A percentile compares a stretch with the other conserved stretches of the same genome.
phyloP scores from a whole-genome alignment of 208 protist species.

The Trichomonas gallinae region DNA sequence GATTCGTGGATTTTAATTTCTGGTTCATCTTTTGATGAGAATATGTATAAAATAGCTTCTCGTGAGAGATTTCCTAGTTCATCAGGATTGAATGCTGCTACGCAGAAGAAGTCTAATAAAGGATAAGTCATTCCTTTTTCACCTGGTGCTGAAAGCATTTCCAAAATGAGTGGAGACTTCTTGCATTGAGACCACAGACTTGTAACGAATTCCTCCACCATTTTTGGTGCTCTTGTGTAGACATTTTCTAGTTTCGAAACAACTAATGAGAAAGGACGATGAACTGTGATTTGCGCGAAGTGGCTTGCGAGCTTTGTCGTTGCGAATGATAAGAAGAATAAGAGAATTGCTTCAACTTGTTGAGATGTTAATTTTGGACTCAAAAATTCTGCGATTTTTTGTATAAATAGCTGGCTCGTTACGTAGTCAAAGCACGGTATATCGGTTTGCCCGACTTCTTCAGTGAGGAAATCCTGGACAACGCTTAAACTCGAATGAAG shows the following conservation, averaged over 20 bases:
- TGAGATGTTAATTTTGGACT: background rate
- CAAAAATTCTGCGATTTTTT: background rate
- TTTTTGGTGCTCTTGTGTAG: background rate
- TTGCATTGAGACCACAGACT: background rate
- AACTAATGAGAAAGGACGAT: background rate
- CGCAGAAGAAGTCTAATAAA: background rate
- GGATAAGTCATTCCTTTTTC: background rate
- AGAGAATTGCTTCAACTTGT: background rate
- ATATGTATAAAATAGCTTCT: background rate
- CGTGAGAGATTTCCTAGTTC: background rate
- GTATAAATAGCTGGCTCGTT: background rate
- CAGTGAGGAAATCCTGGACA: background rate
- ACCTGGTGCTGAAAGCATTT: background rate
- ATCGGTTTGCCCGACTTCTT: background rate
- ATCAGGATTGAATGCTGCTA: background rate
- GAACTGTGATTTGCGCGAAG: background rate
- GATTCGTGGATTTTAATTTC: background rate
- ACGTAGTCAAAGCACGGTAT: background rate
- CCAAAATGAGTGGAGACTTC: background rate
- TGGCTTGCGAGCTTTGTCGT: background rate
- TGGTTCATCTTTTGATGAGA: background rate
- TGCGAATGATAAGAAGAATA: background rate
- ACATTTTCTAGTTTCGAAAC: background rate
- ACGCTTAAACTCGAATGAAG: background rate
- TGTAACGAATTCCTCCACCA: background rate